These are phyloP conservation scores for Pseudocercospora crystallina DNA, from an alignment of 2,329 filamentous ascomycete species.

Conservation along the genomic window DNA sequence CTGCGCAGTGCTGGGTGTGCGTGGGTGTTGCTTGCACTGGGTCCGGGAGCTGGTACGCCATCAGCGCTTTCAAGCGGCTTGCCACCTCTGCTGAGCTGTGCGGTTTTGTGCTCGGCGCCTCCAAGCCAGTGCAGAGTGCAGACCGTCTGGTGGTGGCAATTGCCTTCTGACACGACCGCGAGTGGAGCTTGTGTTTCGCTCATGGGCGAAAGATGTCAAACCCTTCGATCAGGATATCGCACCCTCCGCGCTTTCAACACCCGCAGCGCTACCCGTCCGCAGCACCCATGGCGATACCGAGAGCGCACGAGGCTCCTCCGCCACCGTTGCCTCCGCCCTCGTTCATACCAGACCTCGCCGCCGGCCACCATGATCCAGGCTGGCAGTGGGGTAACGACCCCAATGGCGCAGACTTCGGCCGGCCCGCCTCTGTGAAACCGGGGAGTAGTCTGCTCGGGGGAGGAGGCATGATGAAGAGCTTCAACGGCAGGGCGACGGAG, in stretches of 20 bases:
- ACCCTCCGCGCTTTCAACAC: conserved; percentile 40
- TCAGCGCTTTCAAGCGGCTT: conserved; percentile 2
- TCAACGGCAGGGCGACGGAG: conserved; percentile 20
- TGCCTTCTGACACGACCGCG: neutral
- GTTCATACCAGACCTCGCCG: conserved; percentile 56
- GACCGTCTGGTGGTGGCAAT: neutral
- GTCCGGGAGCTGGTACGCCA: conserved; percentile 1
- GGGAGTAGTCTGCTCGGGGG: conserved; percentile 49
- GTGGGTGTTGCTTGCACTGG: no score
- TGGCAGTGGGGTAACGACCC: conserved; percentile 63
- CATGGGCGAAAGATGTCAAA: no score
- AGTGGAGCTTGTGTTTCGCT: conserved; percentile 17
- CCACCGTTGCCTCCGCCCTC: conserved; percentile 66
- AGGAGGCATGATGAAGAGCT: conserved; percentile 14
- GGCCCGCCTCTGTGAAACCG: conserved; percentile 47
- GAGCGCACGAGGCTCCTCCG: conserved; percentile 54
- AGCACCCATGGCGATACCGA: conserved; percentile 64
- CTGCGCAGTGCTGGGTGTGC: no score
- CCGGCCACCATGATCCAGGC: conserved; percentile 57
- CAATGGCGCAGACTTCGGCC: conserved; percentile 48
- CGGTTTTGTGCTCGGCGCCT: neutral
- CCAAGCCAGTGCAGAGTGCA: neutral
- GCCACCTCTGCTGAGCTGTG: conserved; percentile 5
- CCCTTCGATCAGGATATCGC: no score
- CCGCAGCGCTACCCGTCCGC: conserved; percentile 40